Percentiles rank a stretch among this genome's conserved stretches.
phyloP scores from a whole-genome alignment of 2,329 filamentous ascomycete genomes.

The Teratosphaeria gauchensis region DNA sequence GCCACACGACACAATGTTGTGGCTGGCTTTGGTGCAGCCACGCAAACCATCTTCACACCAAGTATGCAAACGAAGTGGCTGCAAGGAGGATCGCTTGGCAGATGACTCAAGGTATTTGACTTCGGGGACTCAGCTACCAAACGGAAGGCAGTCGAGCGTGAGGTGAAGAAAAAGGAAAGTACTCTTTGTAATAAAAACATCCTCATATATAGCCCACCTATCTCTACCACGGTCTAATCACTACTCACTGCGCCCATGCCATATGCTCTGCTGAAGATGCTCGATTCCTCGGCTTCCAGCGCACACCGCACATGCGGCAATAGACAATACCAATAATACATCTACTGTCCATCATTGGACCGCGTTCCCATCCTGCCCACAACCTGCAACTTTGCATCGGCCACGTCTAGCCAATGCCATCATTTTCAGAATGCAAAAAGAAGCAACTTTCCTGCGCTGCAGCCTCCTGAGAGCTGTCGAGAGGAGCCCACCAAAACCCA shows the following conservation, averaged over 20 bases:
- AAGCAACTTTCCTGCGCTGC: not conserved
- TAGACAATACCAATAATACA: not conserved
- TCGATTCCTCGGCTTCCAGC: not conserved
- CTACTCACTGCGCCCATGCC: not conserved
- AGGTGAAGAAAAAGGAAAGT: not conserved
- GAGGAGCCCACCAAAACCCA: not conserved
- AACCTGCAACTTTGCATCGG: not conserved
- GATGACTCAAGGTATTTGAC: not conserved
- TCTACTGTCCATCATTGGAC: not conserved
- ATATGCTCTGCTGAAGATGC: not conserved
- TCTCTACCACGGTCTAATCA: not conserved
- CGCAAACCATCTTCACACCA: not conserved
- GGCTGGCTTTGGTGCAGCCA: not conserved
- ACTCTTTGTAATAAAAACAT: not conserved
- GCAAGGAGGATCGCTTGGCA: not conserved
- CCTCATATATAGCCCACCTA: not conserved
- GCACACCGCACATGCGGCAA: not conserved
- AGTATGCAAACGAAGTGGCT: not conserved
- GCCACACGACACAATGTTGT: not conserved
- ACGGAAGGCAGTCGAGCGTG: too few species aligned
- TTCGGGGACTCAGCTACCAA: not conserved
- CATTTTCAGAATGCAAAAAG: not conserved
- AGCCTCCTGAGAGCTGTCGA: not conserved
- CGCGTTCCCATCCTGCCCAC: not conserved
- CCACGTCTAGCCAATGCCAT: not conserved